Evolutionary conservation across 2,329 filamentous ascomycete species (phyloP).

Genomic region (Ophiognomonia clavigignenti-juglandacearum): DNA sequence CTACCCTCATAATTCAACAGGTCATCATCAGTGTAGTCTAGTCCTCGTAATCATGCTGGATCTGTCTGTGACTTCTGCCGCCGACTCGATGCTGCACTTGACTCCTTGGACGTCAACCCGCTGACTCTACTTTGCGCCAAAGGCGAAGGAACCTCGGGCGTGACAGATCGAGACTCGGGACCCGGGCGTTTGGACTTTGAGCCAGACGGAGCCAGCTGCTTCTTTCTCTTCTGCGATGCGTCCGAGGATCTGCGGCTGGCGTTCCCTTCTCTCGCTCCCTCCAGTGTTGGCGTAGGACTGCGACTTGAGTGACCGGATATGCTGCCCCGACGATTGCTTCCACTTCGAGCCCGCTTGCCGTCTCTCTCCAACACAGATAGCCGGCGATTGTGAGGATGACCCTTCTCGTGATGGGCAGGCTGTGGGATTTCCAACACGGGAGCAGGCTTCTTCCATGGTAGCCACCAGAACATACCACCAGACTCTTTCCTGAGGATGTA

Average conservation of each 20-base stretch:
- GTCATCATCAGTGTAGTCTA: background rate
- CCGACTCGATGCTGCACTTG: background rate
- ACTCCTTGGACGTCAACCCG: conserved; percentile 12
- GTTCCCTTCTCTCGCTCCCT: conserved; percentile 31
- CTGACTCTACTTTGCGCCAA: conserved; percentile 40
- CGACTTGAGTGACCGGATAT: conserved; percentile 42
- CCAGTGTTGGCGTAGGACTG: conserved; percentile 43
- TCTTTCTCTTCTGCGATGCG: conserved; percentile 48
- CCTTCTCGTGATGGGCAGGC: conserved; percentile 35
- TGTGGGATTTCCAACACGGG: conserved; percentile 24
- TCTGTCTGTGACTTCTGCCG: conserved; percentile 10
- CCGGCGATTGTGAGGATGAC: conserved; percentile 30
- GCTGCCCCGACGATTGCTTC: conserved; percentile 48
- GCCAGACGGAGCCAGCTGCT: conserved; percentile 32
- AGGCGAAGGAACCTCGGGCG: conserved; percentile 50
- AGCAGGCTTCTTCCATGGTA: conserved; percentile 59
- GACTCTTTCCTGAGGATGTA: conserved; percentile 62
- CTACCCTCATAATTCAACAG: background rate
- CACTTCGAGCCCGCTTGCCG: conserved; percentile 44
- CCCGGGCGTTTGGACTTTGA: conserved; percentile 34
- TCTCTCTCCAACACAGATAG: conserved; percentile 40
- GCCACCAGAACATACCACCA: conserved; percentile 81
- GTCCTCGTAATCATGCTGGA: background rate
- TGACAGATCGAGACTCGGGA: conserved; percentile 47
- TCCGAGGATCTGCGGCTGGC: conserved; percentile 42